Evolutionary conservation across 306 rosid species (phyloP), one percentile per base, ranked within the genome.

Genomic region (Dryas octopetala): DNA sequence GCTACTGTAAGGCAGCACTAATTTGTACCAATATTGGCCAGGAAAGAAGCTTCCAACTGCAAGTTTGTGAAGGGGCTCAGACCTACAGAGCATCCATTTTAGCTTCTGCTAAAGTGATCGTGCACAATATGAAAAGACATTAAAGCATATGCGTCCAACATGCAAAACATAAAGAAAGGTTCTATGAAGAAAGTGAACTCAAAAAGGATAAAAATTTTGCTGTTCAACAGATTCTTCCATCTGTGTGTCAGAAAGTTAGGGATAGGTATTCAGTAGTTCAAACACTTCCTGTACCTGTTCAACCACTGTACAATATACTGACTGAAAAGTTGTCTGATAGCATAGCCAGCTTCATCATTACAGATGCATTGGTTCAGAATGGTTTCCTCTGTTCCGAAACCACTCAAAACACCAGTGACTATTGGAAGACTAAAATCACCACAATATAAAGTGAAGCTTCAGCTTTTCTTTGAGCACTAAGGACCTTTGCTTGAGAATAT

Each of bases 161-260:
- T 62, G 49, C 58, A 43, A 63, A 79, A 32, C 38, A 32, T 2
- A 32, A 32, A 73, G 62, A 76, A 58, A 76, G 72, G 63, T 66
- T 68, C 84, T 38, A 71, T 50, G 9, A 78, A 40, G 17, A 82
- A 81, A 75, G 76, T 66, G 46, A 76, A 71, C 49, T 70, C 17
- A 74, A 76, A 82, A 83, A 66, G 78, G 59, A 80, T 62, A 67
- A 58, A 49, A 15, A 9, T 72, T 48, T 43, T 26, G 51, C 81
- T 76, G 79, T 68, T 62, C 53, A 63, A 71, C 66, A 83, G 62
- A 84, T 79, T 89, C 86, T 74, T 48, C 74, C 71, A 73, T 75
- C 74, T 59, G 78, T 62, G 82, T 79, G 78, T 82, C 78, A 84
- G 81, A 89, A 80, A 68, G 66, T 45, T 58, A 45, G 54, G 66